Percentiles rank a stretch among this genome's conserved stretches.
phyloP scores from a whole-genome alignment of 176 grass and related monocot species.

The Oropetium thomaeum region DNA sequence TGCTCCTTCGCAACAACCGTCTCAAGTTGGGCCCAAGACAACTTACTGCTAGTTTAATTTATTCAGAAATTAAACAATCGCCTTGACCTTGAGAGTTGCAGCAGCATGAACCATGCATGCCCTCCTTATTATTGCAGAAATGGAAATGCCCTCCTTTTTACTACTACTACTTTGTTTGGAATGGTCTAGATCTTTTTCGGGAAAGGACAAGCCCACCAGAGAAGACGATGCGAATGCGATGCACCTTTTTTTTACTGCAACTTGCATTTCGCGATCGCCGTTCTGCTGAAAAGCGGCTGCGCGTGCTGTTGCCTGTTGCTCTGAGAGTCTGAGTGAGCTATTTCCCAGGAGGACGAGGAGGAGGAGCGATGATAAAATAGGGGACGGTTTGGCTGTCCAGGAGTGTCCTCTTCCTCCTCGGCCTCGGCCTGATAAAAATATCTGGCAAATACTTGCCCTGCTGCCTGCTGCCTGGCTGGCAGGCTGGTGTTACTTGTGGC shows the following conservation, averaged over 20 bases:
- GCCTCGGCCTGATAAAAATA: conserved; percentile 20
- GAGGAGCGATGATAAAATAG: neutral
- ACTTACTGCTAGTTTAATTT: neutral
- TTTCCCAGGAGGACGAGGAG: neutral
- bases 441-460: neutral
- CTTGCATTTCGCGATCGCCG: conserved; percentile 12
- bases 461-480: neutral
- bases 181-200: conserved; percentile 15
- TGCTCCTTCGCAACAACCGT: no score
- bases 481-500: conserved; percentile 12
- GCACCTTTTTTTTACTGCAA: neutral
- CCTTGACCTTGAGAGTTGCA: neutral
- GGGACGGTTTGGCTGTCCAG: no score
- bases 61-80: neutral
- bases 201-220: neutral
- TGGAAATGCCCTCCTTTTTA: neutral
- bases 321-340: neutral
- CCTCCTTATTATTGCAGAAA: neutral
- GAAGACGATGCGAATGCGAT: neutral
- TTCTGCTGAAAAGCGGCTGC: neutral
- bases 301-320: neutral
- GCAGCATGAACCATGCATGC: conserved; percentile 12
- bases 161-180: neutral
- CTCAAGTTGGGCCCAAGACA: neutral
- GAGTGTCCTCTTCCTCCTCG: neutral